These are phyloP conservation scores for Excoecaria cochinchinensis DNA, from an alignment of 345 rosid species.

Conservation along the genomic window DNA sequence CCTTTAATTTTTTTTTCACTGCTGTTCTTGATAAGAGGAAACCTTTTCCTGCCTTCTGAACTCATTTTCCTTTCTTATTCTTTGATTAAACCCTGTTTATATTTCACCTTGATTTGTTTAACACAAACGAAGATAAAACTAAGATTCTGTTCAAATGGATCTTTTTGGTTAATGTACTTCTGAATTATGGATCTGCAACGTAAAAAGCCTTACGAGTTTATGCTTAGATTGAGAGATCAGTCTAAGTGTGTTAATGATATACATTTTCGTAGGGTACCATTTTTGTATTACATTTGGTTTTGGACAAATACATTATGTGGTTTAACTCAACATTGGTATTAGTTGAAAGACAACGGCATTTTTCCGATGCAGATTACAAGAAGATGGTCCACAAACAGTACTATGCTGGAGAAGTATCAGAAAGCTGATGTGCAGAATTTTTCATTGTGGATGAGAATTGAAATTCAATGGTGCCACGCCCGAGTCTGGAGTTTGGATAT, in stretches of 20 bases:
- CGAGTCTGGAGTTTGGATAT: too few relatives aligned
- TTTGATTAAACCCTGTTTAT: neutral
- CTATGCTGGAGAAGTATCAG: conserved; percentile 30
- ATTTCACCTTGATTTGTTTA: too few relatives aligned
- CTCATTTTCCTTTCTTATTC: neutral
- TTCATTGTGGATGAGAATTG: too few relatives aligned
- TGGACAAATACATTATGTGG: too few relatives aligned
- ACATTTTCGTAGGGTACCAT: neutral
- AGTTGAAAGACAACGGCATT: neutral
- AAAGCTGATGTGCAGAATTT: conserved; percentile 31
- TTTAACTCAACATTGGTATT: too few relatives aligned
- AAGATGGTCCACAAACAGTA: conserved; percentile 24
- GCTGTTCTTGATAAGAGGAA: neutral
- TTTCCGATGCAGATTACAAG: conserved; percentile 9
- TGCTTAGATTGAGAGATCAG: neutral
- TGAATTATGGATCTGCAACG: neutral
- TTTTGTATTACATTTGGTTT: neutral
- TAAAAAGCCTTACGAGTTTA: neutral
- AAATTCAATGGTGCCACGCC: too few relatives aligned
- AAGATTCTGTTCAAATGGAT: neutral
- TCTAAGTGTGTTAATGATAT: neutral
- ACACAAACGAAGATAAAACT: too few relatives aligned
- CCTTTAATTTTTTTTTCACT: too few relatives aligned
- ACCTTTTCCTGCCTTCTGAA: neutral
- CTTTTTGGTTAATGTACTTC: neutral